Evolutionary conservation across 805 yeast species (phyloP).

Genomic region (Clavispora santaluciae): DNA sequence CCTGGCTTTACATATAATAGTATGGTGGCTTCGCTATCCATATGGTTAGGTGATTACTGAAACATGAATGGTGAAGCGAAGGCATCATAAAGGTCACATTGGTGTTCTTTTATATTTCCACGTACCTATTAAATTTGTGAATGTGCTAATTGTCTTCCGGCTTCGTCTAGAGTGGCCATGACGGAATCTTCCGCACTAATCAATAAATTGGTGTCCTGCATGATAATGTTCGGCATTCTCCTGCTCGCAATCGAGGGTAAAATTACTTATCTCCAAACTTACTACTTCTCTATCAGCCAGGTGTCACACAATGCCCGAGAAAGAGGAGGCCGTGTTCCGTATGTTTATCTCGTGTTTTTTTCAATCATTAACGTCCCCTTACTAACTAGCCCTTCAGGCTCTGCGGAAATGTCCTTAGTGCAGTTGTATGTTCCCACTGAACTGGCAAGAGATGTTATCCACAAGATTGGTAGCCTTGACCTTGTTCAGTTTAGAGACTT

Average conservation of each 20-base stretch:
- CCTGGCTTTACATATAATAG: too few species aligned
- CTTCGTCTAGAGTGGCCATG: too few species aligned
- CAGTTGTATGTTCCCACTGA: conserved; percentile 91
- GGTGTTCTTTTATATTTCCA: too few species aligned
- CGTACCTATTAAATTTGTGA: too few species aligned
- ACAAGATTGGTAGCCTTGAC: conserved; percentile 82
- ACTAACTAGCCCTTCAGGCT: conserved; percentile 41
- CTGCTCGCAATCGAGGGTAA: not conserved
- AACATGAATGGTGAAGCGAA: too few species aligned
- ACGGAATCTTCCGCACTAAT: not conserved
- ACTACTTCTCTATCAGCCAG: not conserved
- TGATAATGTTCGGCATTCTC: not conserved
- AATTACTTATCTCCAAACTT: not conserved
- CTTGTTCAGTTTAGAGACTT: conserved; percentile 81
- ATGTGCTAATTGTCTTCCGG: too few species aligned
- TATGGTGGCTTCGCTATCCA: too few species aligned
- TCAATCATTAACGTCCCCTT: too few species aligned
- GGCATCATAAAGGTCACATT: too few species aligned
- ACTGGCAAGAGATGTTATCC: conserved; percentile 79
- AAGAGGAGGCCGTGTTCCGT: conserved; percentile 46
- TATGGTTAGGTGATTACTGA: too few species aligned
- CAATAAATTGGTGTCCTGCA: not conserved
- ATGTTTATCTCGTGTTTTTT: too few species aligned
- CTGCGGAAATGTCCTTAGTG: conserved; percentile 95
- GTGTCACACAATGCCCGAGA: conserved; percentile 16